A percentile compares a stretch with the other conserved stretches of the same genome.
Conservation (phyloP, 768 basidiomycete species). For the Daedaleopsis nitida region DNA sequence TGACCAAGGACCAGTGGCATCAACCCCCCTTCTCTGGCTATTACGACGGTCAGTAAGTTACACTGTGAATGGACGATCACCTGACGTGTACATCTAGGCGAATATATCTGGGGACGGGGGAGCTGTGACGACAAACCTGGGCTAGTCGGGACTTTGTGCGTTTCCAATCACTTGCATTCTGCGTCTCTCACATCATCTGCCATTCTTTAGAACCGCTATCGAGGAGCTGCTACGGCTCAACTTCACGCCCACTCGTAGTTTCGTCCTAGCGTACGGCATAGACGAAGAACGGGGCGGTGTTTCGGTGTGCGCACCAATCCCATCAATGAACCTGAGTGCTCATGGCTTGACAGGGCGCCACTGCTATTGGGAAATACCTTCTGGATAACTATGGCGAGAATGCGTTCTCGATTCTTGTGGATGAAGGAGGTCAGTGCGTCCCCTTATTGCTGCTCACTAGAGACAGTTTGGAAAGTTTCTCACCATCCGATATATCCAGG, state of each 20-base stretch:
- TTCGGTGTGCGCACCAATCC: constrained; percentile 14
- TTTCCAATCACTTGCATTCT: background rate
- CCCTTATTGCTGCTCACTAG: background rate
- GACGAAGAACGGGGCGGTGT: constrained; percentile 49
- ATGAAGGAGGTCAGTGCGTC: constrained; percentile 75
- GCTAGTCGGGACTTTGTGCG: constrained; percentile 65
- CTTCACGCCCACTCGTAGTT: constrained; percentile 45
- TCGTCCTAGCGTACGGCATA: constrained; percentile 46
- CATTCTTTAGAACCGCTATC: constrained; percentile 38
- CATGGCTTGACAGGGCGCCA: constrained; percentile 50
- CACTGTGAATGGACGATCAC: constrained; percentile 4
- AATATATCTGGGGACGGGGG: constrained; percentile 79
- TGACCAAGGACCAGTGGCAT: constrained; percentile 51
- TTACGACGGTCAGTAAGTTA: constrained; percentile 47
- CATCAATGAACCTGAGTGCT: background rate
- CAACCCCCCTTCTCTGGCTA: constrained; percentile 64
- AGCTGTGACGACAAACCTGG: constrained; percentile 75
- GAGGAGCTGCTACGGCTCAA: constrained; percentile 48
- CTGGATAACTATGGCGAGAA: constrained; percentile 66
- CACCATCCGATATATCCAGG: no score
- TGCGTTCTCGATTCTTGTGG: constrained; percentile 77
- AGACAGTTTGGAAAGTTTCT: no score
- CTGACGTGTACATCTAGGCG: constrained; percentile 33
- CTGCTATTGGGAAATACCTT: constrained; percentile 47
- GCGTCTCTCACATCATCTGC: no score